A percentile compares a stretch with the other conserved stretches of the same genome.
phyloP scores from a whole-genome alignment of 179 eudicot species.

The Pouteria campechiana region DNA sequence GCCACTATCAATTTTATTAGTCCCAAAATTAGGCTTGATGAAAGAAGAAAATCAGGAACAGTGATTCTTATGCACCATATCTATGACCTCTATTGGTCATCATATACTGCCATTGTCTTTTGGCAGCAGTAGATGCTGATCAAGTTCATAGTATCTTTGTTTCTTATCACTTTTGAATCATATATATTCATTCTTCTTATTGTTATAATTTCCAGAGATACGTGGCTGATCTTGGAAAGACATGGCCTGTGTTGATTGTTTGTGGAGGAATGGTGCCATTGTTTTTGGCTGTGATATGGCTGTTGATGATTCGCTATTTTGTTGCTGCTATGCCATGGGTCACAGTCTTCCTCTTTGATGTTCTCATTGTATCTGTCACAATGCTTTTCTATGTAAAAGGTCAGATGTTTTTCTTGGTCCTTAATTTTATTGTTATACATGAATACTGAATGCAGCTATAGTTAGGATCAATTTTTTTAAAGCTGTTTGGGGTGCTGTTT shows the following conservation, averaged over 20 bases:
- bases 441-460: no score
- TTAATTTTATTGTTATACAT: neutral
- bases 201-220: constrained; percentile 62
- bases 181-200: no score
- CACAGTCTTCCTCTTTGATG: constrained; percentile 72
- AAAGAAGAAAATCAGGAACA: no score
- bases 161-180: neutral
- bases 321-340: constrained; percentile 99
- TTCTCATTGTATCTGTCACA: constrained; percentile 74
- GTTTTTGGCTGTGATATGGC: constrained; percentile 80
- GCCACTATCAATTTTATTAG: no score
- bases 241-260: constrained; percentile 90
- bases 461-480: no score
- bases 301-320: constrained; percentile 85
- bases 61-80: no score
- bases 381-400: constrained; percentile 87
- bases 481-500: neutral
- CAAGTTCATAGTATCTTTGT: neutral
- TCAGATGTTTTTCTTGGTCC: constrained; percentile 15
- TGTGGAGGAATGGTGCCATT: constrained; percentile 95
- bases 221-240: constrained; percentile 90
- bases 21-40: no score
- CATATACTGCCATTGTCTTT: neutral
- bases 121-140: no score
- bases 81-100: no score